Base-by-base conservation (phyloP, 1,139 yeast genomes). In the Candida albicans region DNA sequence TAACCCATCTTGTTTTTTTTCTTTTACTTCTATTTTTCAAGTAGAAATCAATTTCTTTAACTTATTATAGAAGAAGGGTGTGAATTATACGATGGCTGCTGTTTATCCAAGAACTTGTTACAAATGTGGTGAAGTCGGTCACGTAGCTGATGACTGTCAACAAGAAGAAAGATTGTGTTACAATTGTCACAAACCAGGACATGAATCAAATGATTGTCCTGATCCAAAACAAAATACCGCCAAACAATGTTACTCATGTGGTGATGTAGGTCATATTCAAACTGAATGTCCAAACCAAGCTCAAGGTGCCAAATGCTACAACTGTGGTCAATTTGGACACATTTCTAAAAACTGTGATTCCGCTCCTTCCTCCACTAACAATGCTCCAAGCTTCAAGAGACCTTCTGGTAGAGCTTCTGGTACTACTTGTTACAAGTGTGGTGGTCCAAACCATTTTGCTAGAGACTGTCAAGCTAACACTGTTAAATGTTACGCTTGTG, bases 41-140 rank as follows among this genome's bases (percentile, higher is more conserved):
- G 22, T 18, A 18, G 22, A 18, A 18, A 18, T 18, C 22, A 18
- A 18, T 18, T 18, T 18, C 22, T 18, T n/a, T 18, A 18, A 18
- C 22, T 18, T 18, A 18, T 3, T 13, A 26, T 28, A 28, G 37
- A 33, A 15, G 14, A 24, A 34, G 26, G 26, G 37, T 34, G 27
- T 34, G 37, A 15, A 15, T 26, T 29, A 25, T 33, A 55, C 48
- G 46, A 76, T 75, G 79, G 82, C 82, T 67, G 79, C 82, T 56
- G 77, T 79, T 66, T 84, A 82, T 73, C 89, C 88, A 70, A 41
- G 44, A 42, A 84, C 90, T 55, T 86, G 95, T 75, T 86, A 81
- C 78, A 88, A 87, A 70, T 90, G 96, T 73, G 96, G 96, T 61
- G 88, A 87, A 72, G 78, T 86, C 55, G 96, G 96, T 57, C 96